These are phyloP conservation scores for Citrullus colocynthis DNA, from an alignment of 306 rosid species.

Conservation along the genomic window DNA sequence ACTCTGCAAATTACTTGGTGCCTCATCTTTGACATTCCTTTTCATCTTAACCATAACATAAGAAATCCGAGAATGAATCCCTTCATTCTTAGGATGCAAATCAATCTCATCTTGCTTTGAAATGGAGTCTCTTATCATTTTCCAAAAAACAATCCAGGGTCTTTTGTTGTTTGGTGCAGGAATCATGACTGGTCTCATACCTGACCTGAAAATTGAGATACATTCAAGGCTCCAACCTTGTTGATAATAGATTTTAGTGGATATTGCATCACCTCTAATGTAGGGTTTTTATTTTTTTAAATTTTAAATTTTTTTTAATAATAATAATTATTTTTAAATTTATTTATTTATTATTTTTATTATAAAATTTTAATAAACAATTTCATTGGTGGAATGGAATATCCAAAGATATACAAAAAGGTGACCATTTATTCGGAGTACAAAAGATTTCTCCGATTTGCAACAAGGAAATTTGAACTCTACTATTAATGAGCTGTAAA, in stretches of 20 bases:
- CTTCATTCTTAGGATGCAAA: neutral
- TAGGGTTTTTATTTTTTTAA: too few species aligned
- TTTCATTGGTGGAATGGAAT: too few species aligned
- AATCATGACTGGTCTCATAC: neutral
- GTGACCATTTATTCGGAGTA: too few species aligned
- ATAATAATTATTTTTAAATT: too few species aligned
- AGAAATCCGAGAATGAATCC: neutral
- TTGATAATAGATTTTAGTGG: neutral
- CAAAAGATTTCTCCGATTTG: too few species aligned
- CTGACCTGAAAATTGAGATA: neutral
- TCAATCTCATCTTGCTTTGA: neutral
- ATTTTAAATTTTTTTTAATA: too few species aligned
- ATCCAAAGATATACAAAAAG: too few species aligned
- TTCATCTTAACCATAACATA: neutral
- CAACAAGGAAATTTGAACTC: too few species aligned
- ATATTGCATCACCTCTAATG: neutral
- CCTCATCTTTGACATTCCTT: neutral
- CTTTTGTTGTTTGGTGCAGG: neutral
- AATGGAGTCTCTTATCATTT: neutral
- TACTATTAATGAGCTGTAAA: too few species aligned
- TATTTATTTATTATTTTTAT: too few species aligned
- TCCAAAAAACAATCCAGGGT: neutral
- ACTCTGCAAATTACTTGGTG: neutral
- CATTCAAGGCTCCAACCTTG: neutral
- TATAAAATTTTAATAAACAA: too few species aligned